Conservation (phyloP, 805 yeast species). For the Zygoascus ofunaensis region DNA sequence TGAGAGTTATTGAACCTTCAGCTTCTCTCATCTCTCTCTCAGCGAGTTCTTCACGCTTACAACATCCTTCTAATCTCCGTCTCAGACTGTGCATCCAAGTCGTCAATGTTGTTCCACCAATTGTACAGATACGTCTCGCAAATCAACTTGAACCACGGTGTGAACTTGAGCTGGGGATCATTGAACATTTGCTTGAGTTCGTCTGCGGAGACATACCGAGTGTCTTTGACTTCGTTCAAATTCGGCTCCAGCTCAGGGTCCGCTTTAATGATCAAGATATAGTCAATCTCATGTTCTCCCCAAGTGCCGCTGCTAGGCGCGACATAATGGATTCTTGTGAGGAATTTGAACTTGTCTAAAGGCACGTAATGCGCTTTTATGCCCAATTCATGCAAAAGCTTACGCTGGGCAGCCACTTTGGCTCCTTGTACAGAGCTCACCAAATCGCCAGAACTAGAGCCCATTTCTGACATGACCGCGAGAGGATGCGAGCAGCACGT, state of each 20-base stretch:
- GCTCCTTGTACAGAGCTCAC: conserved; percentile 64
- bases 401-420: conserved; percentile 82
- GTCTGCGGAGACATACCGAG: conserved; percentile 57
- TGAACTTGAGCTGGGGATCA: conserved; percentile 58
- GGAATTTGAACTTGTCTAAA: conserved; percentile 59
- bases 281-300: conserved; percentile 98
- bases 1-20: too few relatives aligned
- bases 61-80: conserved; percentile 24
- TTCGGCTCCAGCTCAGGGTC: conserved; percentile 43
- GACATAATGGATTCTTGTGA: conserved; percentile 91
- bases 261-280: conserved; percentile 69
- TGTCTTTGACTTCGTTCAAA: conserved; percentile 80
- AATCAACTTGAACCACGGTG: conserved; percentile 97
- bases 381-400: conserved; percentile 89
- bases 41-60: conserved; percentile 9
- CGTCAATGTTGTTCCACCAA: conserved; percentile 83
- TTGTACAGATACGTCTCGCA: conserved; percentile 83
- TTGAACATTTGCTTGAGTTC: conserved; percentile 70
- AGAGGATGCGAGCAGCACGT: conserved; percentile 98
- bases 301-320: conserved; percentile 70
- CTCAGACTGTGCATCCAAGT: conserved; percentile 41
- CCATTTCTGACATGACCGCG: conserved; percentile 74
- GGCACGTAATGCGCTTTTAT: conserved; percentile 54
- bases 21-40: too few relatives aligned
- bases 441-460: conserved; percentile 36